Percentiles rank a stretch among this genome's conserved stretches.
phyloP scores from a whole-genome alignment of 805 yeast genomes.

The Schizosaccharomyces cryophilus region DNA sequence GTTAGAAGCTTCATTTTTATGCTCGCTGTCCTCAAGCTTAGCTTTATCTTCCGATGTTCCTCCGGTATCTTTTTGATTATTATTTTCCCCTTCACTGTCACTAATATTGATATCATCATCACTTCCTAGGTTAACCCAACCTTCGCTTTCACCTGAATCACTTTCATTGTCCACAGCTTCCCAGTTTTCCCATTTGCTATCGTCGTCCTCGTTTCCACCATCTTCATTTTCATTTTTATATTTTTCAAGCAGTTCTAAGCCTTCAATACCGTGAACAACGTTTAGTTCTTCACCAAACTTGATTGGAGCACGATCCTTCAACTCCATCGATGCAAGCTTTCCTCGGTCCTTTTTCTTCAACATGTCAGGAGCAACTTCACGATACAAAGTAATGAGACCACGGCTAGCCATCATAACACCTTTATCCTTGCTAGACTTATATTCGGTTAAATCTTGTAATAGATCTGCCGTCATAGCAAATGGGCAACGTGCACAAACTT shows the following conservation, averaged over 20 bases:
- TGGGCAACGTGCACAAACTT: constrained; percentile 80
- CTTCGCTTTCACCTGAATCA: constrained; percentile 34
- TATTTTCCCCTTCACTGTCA: constrained; percentile 24
- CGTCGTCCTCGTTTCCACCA: constrained; percentile 22
- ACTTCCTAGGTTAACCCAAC: constrained; percentile 76
- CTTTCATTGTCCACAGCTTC: constrained; percentile 14
- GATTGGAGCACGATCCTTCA: constrained; percentile 30
- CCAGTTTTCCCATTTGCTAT: constrained; percentile 2
- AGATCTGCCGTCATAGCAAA: constrained; percentile 73
- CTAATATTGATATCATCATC: constrained; percentile 32
- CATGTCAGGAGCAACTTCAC: constrained; percentile 96
- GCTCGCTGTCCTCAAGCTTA: constrained; percentile 17
- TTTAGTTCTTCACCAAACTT: constrained; percentile 48
- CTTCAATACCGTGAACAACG: constrained; percentile 55
- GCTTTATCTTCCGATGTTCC: constrained; percentile 7
- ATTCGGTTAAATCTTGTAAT: constrained; percentile 70
- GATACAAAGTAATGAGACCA: constrained; percentile 55
- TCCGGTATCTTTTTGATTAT: constrained; percentile 17
- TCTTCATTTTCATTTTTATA: constrained; percentile 44
- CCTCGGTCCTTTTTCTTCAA: constrained; percentile 76
- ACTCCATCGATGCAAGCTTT: constrained; percentile 62
- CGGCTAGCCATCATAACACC: constrained; percentile 89
- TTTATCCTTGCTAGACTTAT: constrained; percentile 81
- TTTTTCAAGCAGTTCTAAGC: constrained; percentile 66
- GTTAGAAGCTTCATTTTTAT: constrained; percentile 8